These are phyloP conservation scores for Cyphellophora europaea DNA, from an alignment of 2,329 filamentous ascomycete species.

Conservation along the genomic window DNA sequence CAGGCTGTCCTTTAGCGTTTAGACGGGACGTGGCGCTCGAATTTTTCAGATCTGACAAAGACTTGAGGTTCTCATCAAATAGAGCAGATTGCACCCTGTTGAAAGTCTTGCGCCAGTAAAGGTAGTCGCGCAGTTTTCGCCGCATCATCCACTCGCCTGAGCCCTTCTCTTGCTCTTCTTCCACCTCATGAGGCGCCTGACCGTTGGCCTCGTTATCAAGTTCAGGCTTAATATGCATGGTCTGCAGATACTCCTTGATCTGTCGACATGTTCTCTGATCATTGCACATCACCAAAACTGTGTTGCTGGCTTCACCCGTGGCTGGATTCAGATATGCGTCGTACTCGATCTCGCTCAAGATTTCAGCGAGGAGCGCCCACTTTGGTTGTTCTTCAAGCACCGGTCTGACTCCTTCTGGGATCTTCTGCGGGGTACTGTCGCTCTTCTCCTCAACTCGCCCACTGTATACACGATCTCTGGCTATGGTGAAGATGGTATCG, in stretches of 20 bases:
- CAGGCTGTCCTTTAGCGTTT: conserved; percentile 49
- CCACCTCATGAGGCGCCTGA: conserved; percentile 28
- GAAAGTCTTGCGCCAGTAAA: conserved; percentile 85
- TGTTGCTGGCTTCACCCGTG: conserved; percentile 81
- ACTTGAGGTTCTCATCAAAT: conserved; percentile 71
- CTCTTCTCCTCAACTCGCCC: conserved; percentile 56
- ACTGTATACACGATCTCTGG: conserved; percentile 78
- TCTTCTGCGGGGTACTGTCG: conserved; percentile 35
- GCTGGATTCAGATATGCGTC: conserved; percentile 77
- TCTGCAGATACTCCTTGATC: conserved; percentile 81
- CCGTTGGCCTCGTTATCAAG: conserved; percentile 28
- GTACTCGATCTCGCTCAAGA: conserved; percentile 85
- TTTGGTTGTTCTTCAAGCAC: conserved; percentile 93
- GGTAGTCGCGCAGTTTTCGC: conserved; percentile 72
- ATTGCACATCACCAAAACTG: conserved; percentile 90
- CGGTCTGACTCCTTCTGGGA: conserved; percentile 59
- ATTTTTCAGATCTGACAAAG: conserved; percentile 49
- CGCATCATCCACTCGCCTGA: conserved; percentile 87
- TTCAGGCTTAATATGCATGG: conserved; percentile 64
- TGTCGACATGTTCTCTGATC: conserved; percentile 80
- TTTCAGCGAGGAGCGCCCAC: conserved; percentile 80
- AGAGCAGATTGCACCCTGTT: conserved; percentile 69
- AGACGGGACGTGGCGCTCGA: conserved; percentile 29
- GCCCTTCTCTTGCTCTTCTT: conserved; percentile 48
- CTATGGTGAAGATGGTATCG: conserved; percentile 85